These are phyloP conservation scores for Amoebophrya sp. DNA, from an alignment of 169 alveolate genomes.

Conservation along the genomic window DNA sequence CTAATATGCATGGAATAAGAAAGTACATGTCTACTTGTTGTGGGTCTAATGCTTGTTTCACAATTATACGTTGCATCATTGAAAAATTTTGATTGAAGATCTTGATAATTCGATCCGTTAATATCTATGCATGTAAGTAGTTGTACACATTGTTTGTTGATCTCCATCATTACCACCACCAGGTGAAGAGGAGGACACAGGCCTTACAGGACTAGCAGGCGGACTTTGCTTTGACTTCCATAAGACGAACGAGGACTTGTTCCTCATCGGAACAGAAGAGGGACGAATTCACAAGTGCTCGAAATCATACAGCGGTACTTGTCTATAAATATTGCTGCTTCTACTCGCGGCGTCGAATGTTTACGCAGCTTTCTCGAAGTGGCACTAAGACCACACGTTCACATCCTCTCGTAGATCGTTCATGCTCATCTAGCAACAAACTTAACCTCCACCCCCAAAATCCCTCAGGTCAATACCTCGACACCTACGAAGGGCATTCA, in stretches of 20 bases:
- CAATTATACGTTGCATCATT: no score
- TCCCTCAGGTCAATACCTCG: conserved; percentile 68
- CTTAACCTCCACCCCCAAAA: no score
- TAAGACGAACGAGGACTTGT: conserved; percentile 56
- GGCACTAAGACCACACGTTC: no score
- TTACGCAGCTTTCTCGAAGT: not conserved
- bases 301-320: conserved; percentile 58
- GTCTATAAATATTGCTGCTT: not conserved
- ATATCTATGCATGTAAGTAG: no score
- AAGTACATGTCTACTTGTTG: no score
- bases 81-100: no score
- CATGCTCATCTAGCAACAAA: not conserved
- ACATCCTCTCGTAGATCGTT: no score
- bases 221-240: conserved; percentile 49
- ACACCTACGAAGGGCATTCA: conserved; percentile 85
- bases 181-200: conserved; percentile 1
- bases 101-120: no score
- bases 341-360: not conserved
- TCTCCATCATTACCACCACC: no score
- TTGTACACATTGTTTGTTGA: no score
- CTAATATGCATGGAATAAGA: no score
- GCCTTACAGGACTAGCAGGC: conserved; percentile 47
- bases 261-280: conserved; percentile 89
- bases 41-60: no score
- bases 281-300: conserved; percentile 87